Percentiles rank a stretch among this genome's conserved stretches.
phyloP scores from a whole-genome alignment of 2,329 filamentous ascomycete species.

The Arthroderma sp. region DNA sequence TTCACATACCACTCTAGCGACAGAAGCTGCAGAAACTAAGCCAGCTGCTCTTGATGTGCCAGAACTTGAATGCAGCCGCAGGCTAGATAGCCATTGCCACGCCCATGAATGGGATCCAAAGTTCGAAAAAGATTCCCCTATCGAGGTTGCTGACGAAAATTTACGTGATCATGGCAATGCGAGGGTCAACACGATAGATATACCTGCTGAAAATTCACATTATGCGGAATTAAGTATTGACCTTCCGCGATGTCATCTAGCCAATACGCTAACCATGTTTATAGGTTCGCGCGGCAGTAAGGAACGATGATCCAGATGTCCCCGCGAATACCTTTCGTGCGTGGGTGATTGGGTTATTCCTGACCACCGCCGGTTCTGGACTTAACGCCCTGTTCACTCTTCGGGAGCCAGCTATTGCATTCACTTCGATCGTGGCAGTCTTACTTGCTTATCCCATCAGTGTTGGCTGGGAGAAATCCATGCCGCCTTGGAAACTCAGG shows the following conservation, averaged over 20 bases:
- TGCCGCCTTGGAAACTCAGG: conserved; percentile 25
- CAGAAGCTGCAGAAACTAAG: not conserved
- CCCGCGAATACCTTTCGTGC: conserved; percentile 53
- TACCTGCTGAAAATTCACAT: conserved; percentile 52
- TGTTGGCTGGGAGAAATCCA: conserved; percentile 25
- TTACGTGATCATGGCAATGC: conserved; percentile 2
- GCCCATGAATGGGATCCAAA: conserved; percentile 52
- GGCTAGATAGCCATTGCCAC: conserved; percentile 4
- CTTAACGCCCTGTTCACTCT: conserved; percentile 47
- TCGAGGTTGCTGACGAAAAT: conserved; percentile 45
- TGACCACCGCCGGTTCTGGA: conserved; percentile 49
- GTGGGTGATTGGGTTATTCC: conserved; percentile 48
- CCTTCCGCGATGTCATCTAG: not conserved
- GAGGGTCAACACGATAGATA: conserved; percentile 30
- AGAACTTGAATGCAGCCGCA: conserved; percentile 5
- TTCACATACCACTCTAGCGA: not conserved
- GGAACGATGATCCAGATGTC: conserved; percentile 51
- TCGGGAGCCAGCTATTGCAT: conserved; percentile 45
- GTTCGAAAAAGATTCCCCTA: conserved; percentile 47
- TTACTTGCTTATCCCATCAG: conserved; percentile 46
- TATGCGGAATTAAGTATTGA: conserved; percentile 46
- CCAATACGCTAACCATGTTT: conserved; percentile 11
- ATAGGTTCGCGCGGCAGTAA: conserved; percentile 43
- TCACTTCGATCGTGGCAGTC: conserved; percentile 50
- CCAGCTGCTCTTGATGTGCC: not conserved